Percentiles rank a stretch among this genome's conserved stretches.
phyloP scores from a whole-genome alignment of 2,329 filamentous ascomycete genomes.

The Fusarium agapanthi region DNA sequence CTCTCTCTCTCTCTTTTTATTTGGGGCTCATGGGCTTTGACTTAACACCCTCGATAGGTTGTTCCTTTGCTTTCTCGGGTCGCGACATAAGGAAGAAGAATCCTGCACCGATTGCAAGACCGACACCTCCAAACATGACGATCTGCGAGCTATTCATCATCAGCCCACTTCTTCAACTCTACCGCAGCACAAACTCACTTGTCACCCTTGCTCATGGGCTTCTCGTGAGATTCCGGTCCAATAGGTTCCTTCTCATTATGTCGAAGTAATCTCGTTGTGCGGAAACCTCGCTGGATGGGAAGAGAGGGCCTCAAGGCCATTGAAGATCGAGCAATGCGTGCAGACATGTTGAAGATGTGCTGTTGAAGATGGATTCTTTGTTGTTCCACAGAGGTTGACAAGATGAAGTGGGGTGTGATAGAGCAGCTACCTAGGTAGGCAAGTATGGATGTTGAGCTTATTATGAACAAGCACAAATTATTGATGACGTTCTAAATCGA shows the following conservation, averaged over 20 bases:
- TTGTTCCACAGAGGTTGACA: background rate
- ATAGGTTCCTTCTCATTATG: constrained; percentile 1
- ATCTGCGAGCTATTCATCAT: constrained; percentile 10
- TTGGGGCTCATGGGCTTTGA: background rate
- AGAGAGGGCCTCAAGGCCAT: constrained; percentile 13
- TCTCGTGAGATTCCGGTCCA: background rate
- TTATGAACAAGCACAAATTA: background rate
- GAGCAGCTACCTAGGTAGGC: background rate
- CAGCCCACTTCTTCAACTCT: background rate
- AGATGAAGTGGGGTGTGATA: background rate
- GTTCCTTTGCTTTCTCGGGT: constrained; percentile 20
- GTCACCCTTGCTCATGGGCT: background rate
- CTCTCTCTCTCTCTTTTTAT: background rate
- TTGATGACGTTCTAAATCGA: constrained; percentile 9
- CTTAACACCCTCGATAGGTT: background rate
- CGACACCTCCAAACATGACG: constrained; percentile 15
- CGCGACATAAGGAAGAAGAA: constrained; percentile 27
- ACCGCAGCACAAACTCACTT: background rate
- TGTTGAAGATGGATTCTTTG: background rate
- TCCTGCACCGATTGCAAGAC: constrained; percentile 19
- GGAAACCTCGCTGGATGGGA: constrained; percentile 11
- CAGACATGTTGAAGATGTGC: constrained; percentile 18
- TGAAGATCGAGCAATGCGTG: constrained; percentile 25
- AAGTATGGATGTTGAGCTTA: background rate
- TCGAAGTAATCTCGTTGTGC: background rate